Evolutionary conservation across 495 filamentous ascomycete species (phyloP).

Genomic region (Oidiodendron maius): DNA sequence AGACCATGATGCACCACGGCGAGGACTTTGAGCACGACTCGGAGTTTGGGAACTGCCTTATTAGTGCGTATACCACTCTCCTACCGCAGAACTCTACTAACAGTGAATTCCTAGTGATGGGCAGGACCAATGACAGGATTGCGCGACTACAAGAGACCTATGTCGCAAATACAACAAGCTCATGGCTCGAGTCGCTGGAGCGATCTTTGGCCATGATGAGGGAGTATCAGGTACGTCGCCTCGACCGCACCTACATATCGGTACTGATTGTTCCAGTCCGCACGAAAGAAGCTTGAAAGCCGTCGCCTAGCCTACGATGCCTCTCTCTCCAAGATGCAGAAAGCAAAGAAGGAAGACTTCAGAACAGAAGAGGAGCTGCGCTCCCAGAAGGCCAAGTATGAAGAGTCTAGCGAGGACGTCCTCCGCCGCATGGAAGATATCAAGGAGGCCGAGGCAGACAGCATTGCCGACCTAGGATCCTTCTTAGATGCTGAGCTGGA

Average conservation of each 20-base stretch:
- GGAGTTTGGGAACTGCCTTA: slow-evolving; percentile 86
- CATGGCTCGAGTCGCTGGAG: slow-evolving; percentile 90
- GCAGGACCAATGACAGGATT: slow-evolving; percentile 81
- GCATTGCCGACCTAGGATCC: slow-evolving; percentile 67
- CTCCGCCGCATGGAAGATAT: slow-evolving; percentile 93
- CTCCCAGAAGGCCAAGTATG: slow-evolving; percentile 89
- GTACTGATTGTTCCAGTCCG: slow-evolving; percentile 40
- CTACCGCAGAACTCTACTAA: slow-evolving; percentile 4
- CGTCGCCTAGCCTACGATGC: slow-evolving; percentile 90
- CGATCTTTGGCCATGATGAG: slow-evolving; percentile 92
- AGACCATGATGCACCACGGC: slow-evolving; percentile 84
- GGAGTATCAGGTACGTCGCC: slow-evolving; percentile 74
- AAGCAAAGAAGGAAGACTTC: slow-evolving; percentile 89
- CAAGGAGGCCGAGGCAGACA: slow-evolving; percentile 83
- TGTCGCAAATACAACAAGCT: slow-evolving; percentile 70
- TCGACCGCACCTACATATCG: slow-evolving; percentile 3
- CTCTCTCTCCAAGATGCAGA: slow-evolving; percentile 86
- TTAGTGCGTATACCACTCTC: slow-evolving; percentile 45
- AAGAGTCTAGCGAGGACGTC: slow-evolving; percentile 93
- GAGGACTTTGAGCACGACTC: slow-evolving; percentile 91
- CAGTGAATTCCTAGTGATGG: slow-evolving; percentile 49
- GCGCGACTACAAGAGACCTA: slow-evolving; percentile 84
- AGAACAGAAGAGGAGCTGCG: slow-evolving; percentile 89
- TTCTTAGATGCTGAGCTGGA: slow-evolving; percentile 89
- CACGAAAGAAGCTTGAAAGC: slow-evolving; percentile 91